Evolutionary conservation across 176 grass and related monocot species (phyloP), one percentile per base, ranked within the genome.

Genomic region (Saccharum officinarum): DNA sequence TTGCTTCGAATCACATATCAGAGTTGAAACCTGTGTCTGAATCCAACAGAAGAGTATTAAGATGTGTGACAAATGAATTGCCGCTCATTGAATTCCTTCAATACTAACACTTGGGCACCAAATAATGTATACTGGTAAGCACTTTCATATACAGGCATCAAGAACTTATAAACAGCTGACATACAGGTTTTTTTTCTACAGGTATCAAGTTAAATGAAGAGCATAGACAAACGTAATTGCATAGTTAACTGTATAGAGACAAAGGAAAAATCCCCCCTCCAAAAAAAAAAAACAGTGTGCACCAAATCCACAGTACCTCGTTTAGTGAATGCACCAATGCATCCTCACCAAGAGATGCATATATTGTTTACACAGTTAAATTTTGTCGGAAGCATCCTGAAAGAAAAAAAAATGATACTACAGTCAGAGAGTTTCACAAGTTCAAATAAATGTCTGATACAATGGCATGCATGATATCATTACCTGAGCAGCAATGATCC

Each of bases 311-410:
- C 0, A 36, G 18, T 84, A 97, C 95, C 95, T 97, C 95, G 15
- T 97, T 97, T 46, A 97, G 80, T 76, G 95, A 97, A 86, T 95
- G 88, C 79, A 94, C 89, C 44, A 97, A 83, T 76, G 95, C 95
- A 86, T 97, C 95, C 83, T 97, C 92, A 8, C 92, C 95, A 72
- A 97, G 88, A 16, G 95, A 97, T 88, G 95, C 95, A 80, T 97
- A 97, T 62, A 97, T 95, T 36, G 95, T n/a, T 97, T 67, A 95
- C 91, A 97, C 95, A 46, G 87, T 90, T 47, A 97, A 72, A 82
- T 91, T 97, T 83, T 90, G 90, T 74, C 92, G 85, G 71, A 95
- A 95, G 82, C 92, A 97, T 75, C 95, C 92, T 97, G 54, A 12
- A 23, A 82, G 79, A 84, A 85, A 36, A n/a, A 60, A 31, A 81